phyloP scores from a whole-genome alignment of 805 yeast genomes.

The Wickerhamiella vanderwaltii region DNA sequence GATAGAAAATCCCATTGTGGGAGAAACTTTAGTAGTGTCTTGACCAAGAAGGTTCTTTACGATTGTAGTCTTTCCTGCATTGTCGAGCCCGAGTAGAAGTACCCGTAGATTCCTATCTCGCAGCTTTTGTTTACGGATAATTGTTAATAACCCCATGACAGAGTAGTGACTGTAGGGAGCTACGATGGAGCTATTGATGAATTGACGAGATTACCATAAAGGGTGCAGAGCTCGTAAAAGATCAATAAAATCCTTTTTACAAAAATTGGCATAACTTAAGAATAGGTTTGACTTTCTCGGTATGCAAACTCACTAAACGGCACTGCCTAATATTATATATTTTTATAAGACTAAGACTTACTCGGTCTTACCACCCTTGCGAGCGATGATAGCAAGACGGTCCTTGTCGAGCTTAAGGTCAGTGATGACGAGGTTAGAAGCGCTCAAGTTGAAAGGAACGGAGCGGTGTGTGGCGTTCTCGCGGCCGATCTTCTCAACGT shows the following conservation, averaged over 20 bases:
- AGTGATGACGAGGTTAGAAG: slow-evolving; percentile 98
- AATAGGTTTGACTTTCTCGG: no score
- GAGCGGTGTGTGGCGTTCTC: slow-evolving; percentile 98
- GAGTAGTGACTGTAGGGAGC: not conserved
- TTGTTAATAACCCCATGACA: slow-evolving; percentile 69
- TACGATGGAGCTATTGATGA: not conserved
- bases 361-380: slow-evolving; percentile 97
- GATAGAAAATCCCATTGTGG: slow-evolving; percentile 86
- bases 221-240: no score
- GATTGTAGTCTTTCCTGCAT: slow-evolving; percentile 83
- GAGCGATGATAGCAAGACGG: slow-evolving; percentile 93
- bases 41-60: slow-evolving; percentile 44
- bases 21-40: slow-evolving; percentile 48
- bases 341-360: slow-evolving; percentile 40
- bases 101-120: slow-evolving; percentile 70
- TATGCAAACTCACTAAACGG: not conserved
- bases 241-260: no score
- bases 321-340: slow-evolving; percentile 1
- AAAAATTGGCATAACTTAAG: no score
- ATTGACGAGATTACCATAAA: no score
- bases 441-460: slow-evolving; percentile 93
- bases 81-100: slow-evolving; percentile 73
- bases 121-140: slow-evolving; percentile 68
- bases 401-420: slow-evolving; percentile 96
- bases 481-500: slow-evolving; percentile 92